These are phyloP conservation scores for Wickerhamiella spandovensis DNA, from an alignment of 805 yeast species.

Conservation along the genomic window DNA sequence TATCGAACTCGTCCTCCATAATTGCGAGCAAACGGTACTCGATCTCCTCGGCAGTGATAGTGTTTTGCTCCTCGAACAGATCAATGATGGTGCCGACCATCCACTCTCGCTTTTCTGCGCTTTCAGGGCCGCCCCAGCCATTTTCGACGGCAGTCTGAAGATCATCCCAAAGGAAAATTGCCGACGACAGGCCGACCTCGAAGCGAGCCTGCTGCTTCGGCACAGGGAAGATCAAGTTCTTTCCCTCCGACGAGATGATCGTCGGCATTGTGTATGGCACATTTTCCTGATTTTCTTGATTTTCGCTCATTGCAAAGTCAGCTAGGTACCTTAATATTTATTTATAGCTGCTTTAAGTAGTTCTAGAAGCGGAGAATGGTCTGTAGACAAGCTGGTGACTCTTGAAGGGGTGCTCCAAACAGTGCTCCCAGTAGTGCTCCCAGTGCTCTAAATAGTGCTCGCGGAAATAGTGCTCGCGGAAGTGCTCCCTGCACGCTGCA, in stretches of 20 bases:
- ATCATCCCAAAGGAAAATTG: conserved; percentile 82
- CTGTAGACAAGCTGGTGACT: too few relatives aligned
- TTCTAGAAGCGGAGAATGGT: too few relatives aligned
- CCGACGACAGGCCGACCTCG: conserved; percentile 88
- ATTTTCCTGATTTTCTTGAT: background rate
- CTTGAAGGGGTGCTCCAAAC: too few relatives aligned
- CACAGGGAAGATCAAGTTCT: conserved; percentile 22
- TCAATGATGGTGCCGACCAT: conserved; percentile 71
- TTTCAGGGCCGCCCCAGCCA: conserved; percentile 91
- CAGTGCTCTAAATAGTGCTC: too few relatives aligned
- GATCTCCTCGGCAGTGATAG: conserved; percentile 63
- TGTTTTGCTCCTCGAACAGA: conserved; percentile 41
- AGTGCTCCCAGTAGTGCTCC: too few relatives aligned
- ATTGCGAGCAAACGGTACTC: conserved; percentile 80
- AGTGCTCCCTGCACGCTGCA: too few relatives aligned
- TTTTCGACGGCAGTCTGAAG: conserved; percentile 79
- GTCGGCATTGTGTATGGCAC: background rate
- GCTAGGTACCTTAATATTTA: too few relatives aligned
- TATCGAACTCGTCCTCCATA: conserved; percentile 92
- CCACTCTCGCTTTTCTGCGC: conserved; percentile 92
- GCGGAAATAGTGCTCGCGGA: too few relatives aligned
- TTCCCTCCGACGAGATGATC: background rate
- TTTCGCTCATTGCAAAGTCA: background rate
- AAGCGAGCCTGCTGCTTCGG: conserved; percentile 69
- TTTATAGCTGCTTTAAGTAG: too few relatives aligned